These are phyloP conservation scores for Cyamopsis tetragonoloba DNA, from an alignment of 306 rosid genomes.

Conservation along the genomic window DNA sequence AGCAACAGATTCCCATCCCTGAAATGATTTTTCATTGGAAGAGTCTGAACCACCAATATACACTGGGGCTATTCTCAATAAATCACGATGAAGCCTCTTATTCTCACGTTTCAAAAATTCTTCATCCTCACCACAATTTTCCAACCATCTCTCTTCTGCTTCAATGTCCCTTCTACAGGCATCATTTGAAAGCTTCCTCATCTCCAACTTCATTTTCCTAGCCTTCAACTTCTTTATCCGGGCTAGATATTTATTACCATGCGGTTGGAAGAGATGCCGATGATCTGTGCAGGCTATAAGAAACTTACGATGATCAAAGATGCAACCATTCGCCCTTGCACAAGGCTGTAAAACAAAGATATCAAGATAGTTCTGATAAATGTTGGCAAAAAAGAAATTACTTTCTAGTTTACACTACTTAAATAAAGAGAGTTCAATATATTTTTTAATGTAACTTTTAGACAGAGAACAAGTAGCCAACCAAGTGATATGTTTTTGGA, in stretches of 20 bases:
- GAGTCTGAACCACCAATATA: constrained; percentile 88
- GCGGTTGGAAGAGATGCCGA: constrained; percentile 81
- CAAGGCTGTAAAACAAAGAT: constrained; percentile 71
- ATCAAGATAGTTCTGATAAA: constrained; percentile 18
- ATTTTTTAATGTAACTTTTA: constrained; percentile 5
- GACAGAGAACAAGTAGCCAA: constrained; percentile 36
- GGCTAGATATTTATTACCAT: constrained; percentile 59
- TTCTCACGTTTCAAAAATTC: constrained; percentile 98
- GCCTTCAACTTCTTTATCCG: constrained; percentile 76
- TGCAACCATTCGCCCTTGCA: constrained; percentile 91
- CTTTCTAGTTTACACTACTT: constrained; percentile 10
- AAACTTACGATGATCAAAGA: constrained; percentile 98
- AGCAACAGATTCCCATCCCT: constrained; percentile 99
- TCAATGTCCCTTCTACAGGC: constrained; percentile 76
- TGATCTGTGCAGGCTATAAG: constrained; percentile 98
- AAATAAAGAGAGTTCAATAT: not conserved
- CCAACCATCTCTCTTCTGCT: constrained; percentile 96
- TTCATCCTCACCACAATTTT: constrained; percentile 98
- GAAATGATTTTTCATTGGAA: constrained; percentile 52
- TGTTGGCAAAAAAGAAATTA: not conserved
- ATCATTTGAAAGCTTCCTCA: constrained; percentile 78
- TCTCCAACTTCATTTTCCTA: constrained; percentile 81
- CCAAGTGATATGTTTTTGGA: constrained; percentile 97
- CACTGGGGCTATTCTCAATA: constrained; percentile 88
- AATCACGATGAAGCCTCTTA: constrained; percentile 97